Base-by-base conservation (phyloP, 2,329 filamentous ascomycete genomes). In the Stemphylium beticola region DNA sequence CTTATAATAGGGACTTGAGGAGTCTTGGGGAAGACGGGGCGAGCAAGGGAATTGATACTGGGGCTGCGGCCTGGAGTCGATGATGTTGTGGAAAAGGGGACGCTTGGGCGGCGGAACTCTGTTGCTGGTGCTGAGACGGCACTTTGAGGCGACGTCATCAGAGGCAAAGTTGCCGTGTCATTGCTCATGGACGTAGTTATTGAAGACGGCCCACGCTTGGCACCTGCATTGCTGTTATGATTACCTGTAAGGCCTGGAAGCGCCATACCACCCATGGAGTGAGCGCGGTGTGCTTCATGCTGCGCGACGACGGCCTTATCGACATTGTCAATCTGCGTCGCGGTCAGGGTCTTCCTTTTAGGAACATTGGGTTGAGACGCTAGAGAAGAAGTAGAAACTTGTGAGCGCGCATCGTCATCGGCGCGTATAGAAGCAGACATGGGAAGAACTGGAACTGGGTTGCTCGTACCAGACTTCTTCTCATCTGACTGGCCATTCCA, bases 311-410 rank as follows among this genome's bases (percentile, higher is more conserved):
- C 61, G 49, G 55, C 61, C 41, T 62, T 66, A 47, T 66, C 72
- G 57, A 66, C 72, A 52, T 75, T 76, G 59, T 72, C 67, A 68
- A 76, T 70, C 74, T 77, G 75, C 69, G 72, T 74, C 62, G 70
- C 60, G 59, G 75, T 77, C 74, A 79, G 70, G 66, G 76, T 72
- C 72, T 78, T 79, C 59, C 76, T 74, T 58, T 79, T 78, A 29
- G 77, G 76, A 54, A 78, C 67, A 59, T 73, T 64, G 53, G 77
- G 65, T 64, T 68, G 66, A 69, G 74, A 66, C 68, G 68, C 63
- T 65, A 60, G 60, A 64, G 61, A 60, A 58, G 67, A 60, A 62
- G 53, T 41, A 44, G 46, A 54, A 54, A 54, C 20, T 42, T 43
- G 46, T 43, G 46, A 29, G 46, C 33, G 40, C 33, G 50, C 24